A percentile compares a stretch with the other conserved stretches of the same genome.
Conservation (phyloP, 148 eudicot species). For the Silene latifolia region DNA sequence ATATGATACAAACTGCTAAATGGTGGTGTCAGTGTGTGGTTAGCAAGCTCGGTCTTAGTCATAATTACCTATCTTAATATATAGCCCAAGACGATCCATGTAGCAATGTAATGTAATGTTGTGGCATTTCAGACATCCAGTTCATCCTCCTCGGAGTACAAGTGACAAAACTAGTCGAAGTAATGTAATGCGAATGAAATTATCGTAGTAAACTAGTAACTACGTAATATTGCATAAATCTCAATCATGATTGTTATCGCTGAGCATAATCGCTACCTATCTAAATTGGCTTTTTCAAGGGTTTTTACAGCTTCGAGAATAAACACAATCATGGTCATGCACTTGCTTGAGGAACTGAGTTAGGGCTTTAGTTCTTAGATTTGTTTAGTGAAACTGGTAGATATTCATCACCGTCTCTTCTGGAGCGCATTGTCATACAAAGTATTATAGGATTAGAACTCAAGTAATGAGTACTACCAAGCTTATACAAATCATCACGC, state of each 20-base stretch:
- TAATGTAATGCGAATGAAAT: constrained; percentile 17
- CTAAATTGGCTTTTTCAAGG: neutral
- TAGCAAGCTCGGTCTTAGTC: constrained; percentile 22
- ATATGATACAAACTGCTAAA: constrained; percentile 78
- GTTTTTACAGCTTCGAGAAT: neutral
- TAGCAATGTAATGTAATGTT: constrained; percentile 17
- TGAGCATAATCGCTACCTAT: neutral
- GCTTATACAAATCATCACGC: neutral
- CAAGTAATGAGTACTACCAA: too few species aligned
- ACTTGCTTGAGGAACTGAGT: neutral
- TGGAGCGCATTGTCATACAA: neutral
- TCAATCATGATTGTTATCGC: neutral
- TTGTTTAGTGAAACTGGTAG: neutral
- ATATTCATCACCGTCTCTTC: neutral
- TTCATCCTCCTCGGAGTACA: constrained; percentile 9
- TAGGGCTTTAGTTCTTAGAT: neutral
- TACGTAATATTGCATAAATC: neutral
- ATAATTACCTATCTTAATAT: constrained; percentile 9
- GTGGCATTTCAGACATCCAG: constrained; percentile 4
- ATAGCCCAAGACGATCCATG: constrained; percentile 12
- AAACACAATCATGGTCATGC: neutral
- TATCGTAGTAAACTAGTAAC: neutral
- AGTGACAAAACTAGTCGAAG: constrained; percentile 11
- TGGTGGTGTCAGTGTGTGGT: neutral
- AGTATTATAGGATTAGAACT: too few species aligned